phyloP scores from a whole-genome alignment of 352 stramenopile genomes.

The Globisporangium canariense region DNA sequence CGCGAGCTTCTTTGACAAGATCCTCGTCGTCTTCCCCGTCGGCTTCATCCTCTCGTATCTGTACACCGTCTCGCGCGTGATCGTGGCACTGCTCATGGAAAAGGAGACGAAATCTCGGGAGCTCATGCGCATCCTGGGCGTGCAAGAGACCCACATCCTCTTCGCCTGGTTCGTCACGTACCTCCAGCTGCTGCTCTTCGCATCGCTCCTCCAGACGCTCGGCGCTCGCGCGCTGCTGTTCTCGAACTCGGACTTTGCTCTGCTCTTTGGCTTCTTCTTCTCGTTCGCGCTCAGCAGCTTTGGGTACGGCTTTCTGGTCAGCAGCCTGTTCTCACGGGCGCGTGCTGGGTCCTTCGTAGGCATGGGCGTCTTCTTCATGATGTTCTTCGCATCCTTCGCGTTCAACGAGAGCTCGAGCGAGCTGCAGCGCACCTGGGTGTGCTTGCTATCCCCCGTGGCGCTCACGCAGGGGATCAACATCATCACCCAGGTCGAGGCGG shows the following conservation, averaged over 20 bases:
- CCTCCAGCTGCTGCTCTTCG: slow-evolving; percentile 43
- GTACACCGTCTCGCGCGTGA: slow-evolving; percentile 88
- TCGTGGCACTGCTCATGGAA: slow-evolving; percentile 89
- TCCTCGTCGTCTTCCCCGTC: slow-evolving; percentile 75
- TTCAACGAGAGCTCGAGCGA: slow-evolving; percentile 62
- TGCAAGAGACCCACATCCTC: slow-evolving; percentile 55
- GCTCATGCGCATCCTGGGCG: slow-evolving; percentile 90
- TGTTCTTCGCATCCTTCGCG: slow-evolving; percentile 72
- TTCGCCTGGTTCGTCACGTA: slow-evolving; percentile 80
- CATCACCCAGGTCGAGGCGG: slow-evolving; percentile 57
- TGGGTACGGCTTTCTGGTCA: slow-evolving; percentile 73
- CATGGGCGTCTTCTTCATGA: slow-evolving; percentile 76
- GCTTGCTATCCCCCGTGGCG: slow-evolving; percentile 67
- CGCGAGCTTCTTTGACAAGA: slow-evolving; percentile 76
- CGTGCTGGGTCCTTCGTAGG: slow-evolving; percentile 59
- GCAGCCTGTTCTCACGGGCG: slow-evolving; percentile 53
- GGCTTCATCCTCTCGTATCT: slow-evolving; percentile 92
- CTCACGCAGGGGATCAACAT: slow-evolving; percentile 68
- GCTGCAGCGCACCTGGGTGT: slow-evolving; percentile 20
- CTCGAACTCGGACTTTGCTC: slow-evolving; percentile 27
- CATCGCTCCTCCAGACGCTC: slow-evolving; percentile 44
- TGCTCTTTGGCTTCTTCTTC: slow-evolving; percentile 73
- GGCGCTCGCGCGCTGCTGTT: slow-evolving; percentile 40
- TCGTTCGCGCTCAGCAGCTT: slow-evolving; percentile 78
- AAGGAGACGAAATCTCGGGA: slow-evolving; percentile 91